Percentiles rank a stretch among this genome's conserved stretches.
Conservation (phyloP, 192 early-diverging fungal genomes). For the Backusella australiensis region DNA sequence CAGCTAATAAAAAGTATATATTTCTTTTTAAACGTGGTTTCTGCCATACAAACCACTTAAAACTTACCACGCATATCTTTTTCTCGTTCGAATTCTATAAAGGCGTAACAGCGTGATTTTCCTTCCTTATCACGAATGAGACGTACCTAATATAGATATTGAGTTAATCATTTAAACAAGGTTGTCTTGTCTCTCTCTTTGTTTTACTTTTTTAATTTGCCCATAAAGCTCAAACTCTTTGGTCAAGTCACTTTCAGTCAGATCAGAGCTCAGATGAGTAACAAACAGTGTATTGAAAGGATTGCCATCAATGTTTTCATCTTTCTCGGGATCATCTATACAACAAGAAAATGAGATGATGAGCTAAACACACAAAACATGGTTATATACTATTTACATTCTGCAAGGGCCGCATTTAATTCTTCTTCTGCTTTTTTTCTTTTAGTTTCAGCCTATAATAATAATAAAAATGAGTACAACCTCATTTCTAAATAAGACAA, state of each 20-base stretch:
- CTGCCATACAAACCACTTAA: too few relatives aligned
- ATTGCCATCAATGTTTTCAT: conserved; percentile 73
- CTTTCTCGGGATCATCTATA: conserved; percentile 71
- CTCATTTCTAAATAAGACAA: background rate
- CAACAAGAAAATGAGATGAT: background rate
- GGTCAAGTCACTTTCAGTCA: conserved; percentile 74
- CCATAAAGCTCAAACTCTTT: conserved; percentile 83
- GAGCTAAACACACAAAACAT: background rate
- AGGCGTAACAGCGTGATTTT: conserved; percentile 91
- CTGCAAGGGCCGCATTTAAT: conserved; percentile 47
- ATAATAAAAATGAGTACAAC: background rate
- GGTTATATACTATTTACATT: conserved; percentile 41
- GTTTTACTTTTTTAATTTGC: conserved; percentile 68
- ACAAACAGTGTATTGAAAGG: conserved; percentile 94
- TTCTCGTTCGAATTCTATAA: conserved; percentile 93
- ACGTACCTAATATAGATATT: conserved; percentile 44
- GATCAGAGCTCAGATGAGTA: conserved; percentile 71
- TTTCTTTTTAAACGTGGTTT: too few relatives aligned
- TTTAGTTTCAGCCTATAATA: conserved; percentile 48
- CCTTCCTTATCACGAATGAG: conserved; percentile 69
- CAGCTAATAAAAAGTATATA: conserved; percentile 38
- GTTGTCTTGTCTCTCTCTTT: background rate
- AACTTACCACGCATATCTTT: conserved; percentile 64
- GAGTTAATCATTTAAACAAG: background rate
- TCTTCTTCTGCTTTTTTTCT: conserved; percentile 60